Evolutionary conservation across 1,284 basidiomycete genomes (phyloP), one percentile per base, ranked within the genome.

Genomic region (Xerocomus nothofagi): DNA sequence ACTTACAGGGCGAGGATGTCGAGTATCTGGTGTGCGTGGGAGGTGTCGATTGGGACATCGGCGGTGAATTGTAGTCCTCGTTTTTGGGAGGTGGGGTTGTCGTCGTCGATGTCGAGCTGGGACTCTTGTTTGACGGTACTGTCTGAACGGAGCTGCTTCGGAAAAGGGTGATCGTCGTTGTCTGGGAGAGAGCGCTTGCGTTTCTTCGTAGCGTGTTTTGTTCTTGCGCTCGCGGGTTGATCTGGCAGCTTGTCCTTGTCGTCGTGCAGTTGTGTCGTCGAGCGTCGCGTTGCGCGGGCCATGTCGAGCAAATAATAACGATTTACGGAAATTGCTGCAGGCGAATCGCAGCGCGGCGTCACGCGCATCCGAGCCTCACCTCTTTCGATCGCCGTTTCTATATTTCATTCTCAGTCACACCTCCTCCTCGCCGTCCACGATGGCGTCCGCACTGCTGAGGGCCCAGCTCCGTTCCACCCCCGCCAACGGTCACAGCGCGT

Each of bases 1-100:
- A 73, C 82, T 56, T 59, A 91, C 84, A 81, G 74, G 65, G 89
- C 82, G 46, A 95, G 79, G 38, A 93, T 81, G 53, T 85, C 81
- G 37, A 94, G 78, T 49, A 91, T 82, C 57, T 79, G 75, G 38
- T 73, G 71, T 20, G 84, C 86, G 64, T 84, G 73, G 6, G 71
- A 57, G 11, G 68, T 29, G 50, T 71, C 61, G 37, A 86, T 73
- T 29, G 80, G 75, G 15, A 73, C 65, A 60, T 84, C 79, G 31
- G 76, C 80, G 4, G 71, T 68, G 54, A 70, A 71, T 43, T 69
- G 64, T 18, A 63, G 42, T 26, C 58, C 57, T 8, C 57, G 38
- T 50, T 60, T 59, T 53, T 52, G 11, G 5, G n/a, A 38, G 24
- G 27, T 23, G 50, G 48, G 40, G 44, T 61, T 60, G 40, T 68